Evolutionary conservation across 2,329 filamentous ascomycete species (phyloP), one percentile per base, ranked within the genome.

Genomic region (Aspergillus costaricaensis): DNA sequence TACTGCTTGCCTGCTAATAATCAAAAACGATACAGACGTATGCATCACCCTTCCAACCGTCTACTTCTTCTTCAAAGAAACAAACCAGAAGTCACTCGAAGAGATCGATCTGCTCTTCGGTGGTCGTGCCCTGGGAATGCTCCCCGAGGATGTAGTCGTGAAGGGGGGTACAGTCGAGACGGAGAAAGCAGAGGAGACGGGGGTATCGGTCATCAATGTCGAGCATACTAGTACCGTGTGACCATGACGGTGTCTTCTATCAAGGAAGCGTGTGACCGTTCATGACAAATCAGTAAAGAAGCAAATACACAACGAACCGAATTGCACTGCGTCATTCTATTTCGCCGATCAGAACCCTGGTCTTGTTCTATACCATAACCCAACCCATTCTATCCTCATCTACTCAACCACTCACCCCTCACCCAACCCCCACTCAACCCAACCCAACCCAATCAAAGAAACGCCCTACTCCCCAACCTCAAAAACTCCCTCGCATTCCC

Each of bases 41-140:
- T 74, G 68, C 19, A 50, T 78, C 17, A 76, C 79, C 0, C 58
- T 82, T 2, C 73, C 76, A 0, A 79, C 80, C 0, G 79, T 87
- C 58, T 81, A 73, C 62, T 78, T 84, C 58, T 72, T 83, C 57
- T 85, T 86, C 70, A 81, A 77, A 39, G 82, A 85, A 72, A 85
- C 83, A 0, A 84, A 82, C 66, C 78, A 82, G 9, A 74, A 83
- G 38, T 78, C 76, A 3, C 74, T 87, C 0, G 85, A 88, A 66
- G 84, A 86, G 64, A 86, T 87, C 60, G 83, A 86, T 65, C 65
- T 83, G 23, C 73, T 86, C 2, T 86, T 86, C 69, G 83, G 82
- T 0, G 83, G 83, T 47, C 73, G 80, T 10, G 81, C 80, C 2
- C 63, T 80, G n/a, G 81, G 81, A 10, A 78, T 75, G 1, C 65